Base-by-base conservation (phyloP, 768 basidiomycete genomes). In the Mycena chlorophos region DNA sequence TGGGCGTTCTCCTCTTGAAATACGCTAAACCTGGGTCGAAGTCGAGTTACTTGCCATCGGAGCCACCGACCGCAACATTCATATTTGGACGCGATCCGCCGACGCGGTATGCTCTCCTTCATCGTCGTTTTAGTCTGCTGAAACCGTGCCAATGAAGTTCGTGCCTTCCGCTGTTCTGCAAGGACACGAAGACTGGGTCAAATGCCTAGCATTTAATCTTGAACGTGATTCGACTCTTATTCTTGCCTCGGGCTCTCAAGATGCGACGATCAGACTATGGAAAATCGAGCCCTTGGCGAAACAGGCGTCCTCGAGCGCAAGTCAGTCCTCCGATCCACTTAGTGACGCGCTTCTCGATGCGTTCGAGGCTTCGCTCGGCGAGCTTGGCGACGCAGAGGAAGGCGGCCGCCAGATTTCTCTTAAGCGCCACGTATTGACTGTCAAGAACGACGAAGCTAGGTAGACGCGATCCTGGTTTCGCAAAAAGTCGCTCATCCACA, bases 111-210 rank as follows among this genome's bases (percentile, higher is more conserved):
- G 79, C 25, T 5, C 45, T 59, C 50, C 37, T 46, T 42, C 45
- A 50, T 40, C 20, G n/a, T 54, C n/a, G 40, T 45, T 42, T 14
- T 3, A 31, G 5, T 22, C 17, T 29, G 42, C 29, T 28, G 28
- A 40, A 51, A 51, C 31, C 6, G 26, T 53, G 30, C 60, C 57
- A 19, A 51, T 29, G 42, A 30, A 87, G 88, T 89, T 87, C 66
- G 75, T 85, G 14, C 77, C 72, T 51, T 81, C 84, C 19, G 81
- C 82, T 3, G 71, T 75, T 0, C 75, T 91, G 46, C 73, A 82
- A 13, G 97, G 97, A 2, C 97, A 99, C 65, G 91, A 97, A 77
- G 96, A 99, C 65, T 99, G 97, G 97, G 80, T 98, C 51, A 85
- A 89, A 51, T 78, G 85, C 56, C 81, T 98, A 31, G 80, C 86